Evolutionary conservation across 441 rosid genomes (phyloP), one percentile per base, ranked within the genome.

Genomic region (Raphanus hybrid): DNA sequence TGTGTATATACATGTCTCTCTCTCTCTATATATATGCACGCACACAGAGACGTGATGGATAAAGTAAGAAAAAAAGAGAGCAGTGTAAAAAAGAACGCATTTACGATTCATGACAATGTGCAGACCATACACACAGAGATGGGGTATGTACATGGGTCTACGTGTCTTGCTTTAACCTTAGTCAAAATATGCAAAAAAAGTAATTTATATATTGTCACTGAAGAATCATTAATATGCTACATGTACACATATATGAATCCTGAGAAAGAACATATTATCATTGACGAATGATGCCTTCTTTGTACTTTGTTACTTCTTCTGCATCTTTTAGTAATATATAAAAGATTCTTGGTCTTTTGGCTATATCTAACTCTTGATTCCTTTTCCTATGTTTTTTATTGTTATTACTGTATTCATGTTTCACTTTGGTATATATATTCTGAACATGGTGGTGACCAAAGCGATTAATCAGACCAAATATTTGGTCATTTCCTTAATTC

Each of bases 271-370:
- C 59, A 69, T 62, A 74, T 69, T 85, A 93, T 93, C 91, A 94
- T 94, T 90, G 92, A 82, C 84, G 86, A 92, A 94, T 94, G 90
- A 94, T 93, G 79, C 84, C 81, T 89, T 79, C 87, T 75, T 79
- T 85, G 90, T 90, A 87, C 89, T 88, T 77, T 64, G 62, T 63
- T 61, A 34, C 72, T 80, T 72, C 63, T 79, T 78, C 52, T 73
- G 70, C 35, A 75, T 70, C 63, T 64, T 73, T 50, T 61, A 66
- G 52, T 75, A 54, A 62, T 6, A 5, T 32, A 76, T 58, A 75
- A 59, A 77, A 12, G 69, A 59, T 37, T 62, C 83, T 77, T 78
- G 45, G 74, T 50, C 76, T 78, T 84, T 85, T 87, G 86, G 77
- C 89, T 78, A 73, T 84, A 79, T 80, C 65, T 73, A 73, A 41